phyloP scores from a whole-genome alignment of 2,329 filamentous ascomycete genomes.

The Aspergillus proliferans region DNA sequence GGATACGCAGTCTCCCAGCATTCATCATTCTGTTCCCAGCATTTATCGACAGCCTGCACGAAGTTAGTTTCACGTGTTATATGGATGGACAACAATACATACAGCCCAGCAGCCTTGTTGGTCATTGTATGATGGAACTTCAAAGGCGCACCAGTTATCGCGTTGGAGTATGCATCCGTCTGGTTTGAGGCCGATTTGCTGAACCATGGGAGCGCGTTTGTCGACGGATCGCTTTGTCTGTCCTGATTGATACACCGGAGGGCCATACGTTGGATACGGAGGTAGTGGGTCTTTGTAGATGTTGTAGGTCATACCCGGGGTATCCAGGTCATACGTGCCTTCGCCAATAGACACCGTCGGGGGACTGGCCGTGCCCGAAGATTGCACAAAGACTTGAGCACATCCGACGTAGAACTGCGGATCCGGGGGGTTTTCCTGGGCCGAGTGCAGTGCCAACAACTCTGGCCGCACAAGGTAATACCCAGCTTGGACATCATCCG shows the following conservation, averaged over 20 bases:
- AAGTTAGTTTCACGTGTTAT: background rate
- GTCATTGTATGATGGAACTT: slow-evolving; percentile 52
- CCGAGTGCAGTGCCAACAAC: slow-evolving; percentile 62
- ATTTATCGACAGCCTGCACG: slow-evolving; percentile 41
- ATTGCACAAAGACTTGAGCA: slow-evolving; percentile 61
- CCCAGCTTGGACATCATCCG: slow-evolving; percentile 55
- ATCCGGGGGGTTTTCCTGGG: slow-evolving; percentile 45
- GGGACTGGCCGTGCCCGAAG: slow-evolving; percentile 44
- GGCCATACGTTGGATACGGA: slow-evolving; percentile 56
- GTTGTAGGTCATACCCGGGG: slow-evolving; percentile 57
- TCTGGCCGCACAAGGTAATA: slow-evolving; percentile 69
- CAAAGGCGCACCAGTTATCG: slow-evolving; percentile 65
- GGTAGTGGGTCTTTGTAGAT: slow-evolving; percentile 52
- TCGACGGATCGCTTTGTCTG: background rate
- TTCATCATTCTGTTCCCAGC: slow-evolving; percentile 53
- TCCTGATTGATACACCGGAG: slow-evolving; percentile 46
- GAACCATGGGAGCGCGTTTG: slow-evolving; percentile 15
- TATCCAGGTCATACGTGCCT: slow-evolving; percentile 50
- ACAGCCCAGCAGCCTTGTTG: slow-evolving; percentile 56
- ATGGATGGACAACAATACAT: slow-evolving; percentile 9
- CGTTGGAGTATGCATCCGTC: slow-evolving; percentile 57
- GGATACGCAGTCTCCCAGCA: slow-evolving; percentile 57
- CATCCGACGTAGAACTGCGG: slow-evolving; percentile 72
- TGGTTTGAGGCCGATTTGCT: slow-evolving; percentile 50
- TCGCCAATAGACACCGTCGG: slow-evolving; percentile 58